phyloP scores from a whole-genome alignment of 495 filamentous ascomycete species.

The Talaromyces proteolyticus region DNA sequence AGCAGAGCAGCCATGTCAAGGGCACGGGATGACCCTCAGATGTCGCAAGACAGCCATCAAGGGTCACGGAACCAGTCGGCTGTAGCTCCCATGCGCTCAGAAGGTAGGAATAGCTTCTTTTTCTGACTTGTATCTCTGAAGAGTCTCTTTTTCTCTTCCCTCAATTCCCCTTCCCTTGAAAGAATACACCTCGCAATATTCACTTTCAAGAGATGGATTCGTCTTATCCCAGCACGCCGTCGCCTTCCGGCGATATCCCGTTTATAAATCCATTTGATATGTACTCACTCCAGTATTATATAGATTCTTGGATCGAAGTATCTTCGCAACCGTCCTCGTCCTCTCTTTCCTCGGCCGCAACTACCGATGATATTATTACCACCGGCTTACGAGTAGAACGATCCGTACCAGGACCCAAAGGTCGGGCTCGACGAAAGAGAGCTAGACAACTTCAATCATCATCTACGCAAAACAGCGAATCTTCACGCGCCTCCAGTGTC shows the following conservation, averaged over 20 bases:
- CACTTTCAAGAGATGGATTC: no score
- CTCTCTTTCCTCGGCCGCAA: slow-evolving; percentile 68
- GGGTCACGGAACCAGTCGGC: slow-evolving; percentile 30
- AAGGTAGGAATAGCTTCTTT: slow-evolving; percentile 30
- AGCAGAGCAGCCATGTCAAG: slow-evolving; percentile 31
- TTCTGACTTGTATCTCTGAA: not conserved
- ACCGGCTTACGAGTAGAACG: slow-evolving; percentile 73
- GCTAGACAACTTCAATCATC: slow-evolving; percentile 48
- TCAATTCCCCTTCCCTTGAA: not conserved
- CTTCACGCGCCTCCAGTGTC: slow-evolving; percentile 26
- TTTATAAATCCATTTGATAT: slow-evolving; percentile 25
- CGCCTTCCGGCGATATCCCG: slow-evolving; percentile 9
- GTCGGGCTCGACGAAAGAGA: slow-evolving; percentile 39
- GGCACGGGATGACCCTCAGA: slow-evolving; percentile 34
- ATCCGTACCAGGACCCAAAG: slow-evolving; percentile 15
- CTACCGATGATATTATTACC: slow-evolving; percentile 81
- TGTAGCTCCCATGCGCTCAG: slow-evolving; percentile 37
- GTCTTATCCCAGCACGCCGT: slow-evolving; percentile 1
- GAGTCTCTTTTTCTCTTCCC: slow-evolving; percentile 9
- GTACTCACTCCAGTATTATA: slow-evolving; percentile 49
- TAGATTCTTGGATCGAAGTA: slow-evolving; percentile 97
- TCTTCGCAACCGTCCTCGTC: slow-evolving; percentile 90
- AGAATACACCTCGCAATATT: not conserved
- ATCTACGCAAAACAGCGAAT: slow-evolving; percentile 44
- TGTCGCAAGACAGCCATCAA: slow-evolving; percentile 22